A percentile compares a stretch with the other conserved stretches of the same genome.
These are phyloP conservation scores for Pichia norvegensis DNA, from an alignment of 1,139 yeast species.

Conservation along the genomic window DNA sequence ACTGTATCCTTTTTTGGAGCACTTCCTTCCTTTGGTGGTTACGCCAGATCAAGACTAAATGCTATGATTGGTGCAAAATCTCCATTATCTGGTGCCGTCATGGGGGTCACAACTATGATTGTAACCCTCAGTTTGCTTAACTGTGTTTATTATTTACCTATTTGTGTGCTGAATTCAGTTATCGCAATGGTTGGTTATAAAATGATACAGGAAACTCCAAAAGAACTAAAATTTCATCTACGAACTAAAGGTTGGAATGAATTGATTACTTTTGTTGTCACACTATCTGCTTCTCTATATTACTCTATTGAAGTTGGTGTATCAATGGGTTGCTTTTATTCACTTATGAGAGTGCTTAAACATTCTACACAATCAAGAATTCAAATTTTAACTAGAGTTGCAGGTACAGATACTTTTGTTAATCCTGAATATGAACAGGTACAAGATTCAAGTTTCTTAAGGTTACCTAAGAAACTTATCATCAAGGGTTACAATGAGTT, in stretches of 20 bases:
- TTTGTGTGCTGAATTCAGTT: conserved; percentile 73
- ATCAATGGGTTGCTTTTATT: conserved; percentile 73
- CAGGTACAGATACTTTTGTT: conserved; percentile 66
- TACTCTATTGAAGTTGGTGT: conserved; percentile 89
- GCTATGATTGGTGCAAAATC: conserved; percentile 81
- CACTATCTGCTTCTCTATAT: conserved; percentile 64
- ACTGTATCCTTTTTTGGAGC: conserved; percentile 66
- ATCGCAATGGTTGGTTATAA: conserved; percentile 74
- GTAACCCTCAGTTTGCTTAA: conserved; percentile 57
- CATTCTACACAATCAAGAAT: conserved; percentile 85
- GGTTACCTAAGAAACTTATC: conserved; percentile 15
- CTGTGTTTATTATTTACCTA: conserved; percentile 66
- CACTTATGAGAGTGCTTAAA: conserved; percentile 70
- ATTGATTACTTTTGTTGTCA: conserved; percentile 61
- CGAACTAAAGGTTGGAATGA: conserved; percentile 71
- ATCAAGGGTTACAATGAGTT: conserved; percentile 29
- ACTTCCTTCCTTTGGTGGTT: conserved; percentile 92
- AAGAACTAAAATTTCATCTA: conserved; percentile 68
- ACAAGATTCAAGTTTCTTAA: conserved; percentile 7
- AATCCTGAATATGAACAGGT: conserved; percentile 56
- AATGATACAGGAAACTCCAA: conserved; percentile 81
- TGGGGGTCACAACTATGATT: conserved; percentile 66
- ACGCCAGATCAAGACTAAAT: conserved; percentile 87
- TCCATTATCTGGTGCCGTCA: conserved; percentile 72
- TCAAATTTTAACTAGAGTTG: conserved; percentile 78